Evolutionary conservation across 208 protist species (phyloP).

Genomic region (Leptomonas pyrrhocoris): DNA sequence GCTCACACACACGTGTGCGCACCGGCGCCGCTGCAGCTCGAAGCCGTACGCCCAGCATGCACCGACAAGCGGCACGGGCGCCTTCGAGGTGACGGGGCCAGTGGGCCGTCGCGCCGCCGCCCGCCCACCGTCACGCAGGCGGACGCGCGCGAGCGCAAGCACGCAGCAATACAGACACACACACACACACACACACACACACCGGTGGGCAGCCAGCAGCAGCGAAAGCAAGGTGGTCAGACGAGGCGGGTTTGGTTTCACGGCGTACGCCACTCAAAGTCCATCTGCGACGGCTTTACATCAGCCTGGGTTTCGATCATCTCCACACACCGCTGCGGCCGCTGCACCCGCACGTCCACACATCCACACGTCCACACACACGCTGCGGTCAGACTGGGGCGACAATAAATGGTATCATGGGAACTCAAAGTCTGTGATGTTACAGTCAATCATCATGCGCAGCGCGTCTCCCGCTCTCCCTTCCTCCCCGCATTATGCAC

Average conservation of each 20-base stretch:
- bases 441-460: conserved; percentile 26
- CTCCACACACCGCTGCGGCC: neutral
- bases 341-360: neutral
- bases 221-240: neutral
- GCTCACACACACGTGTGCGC: conserved; percentile 7
- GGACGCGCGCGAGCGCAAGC: neutral
- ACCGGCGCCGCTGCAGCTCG: conserved; percentile 15
- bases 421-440: conserved; percentile 25
- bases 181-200: neutral
- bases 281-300: conserved; percentile 7
- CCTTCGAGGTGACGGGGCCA: conserved; percentile 26
- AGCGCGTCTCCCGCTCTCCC: neutral
- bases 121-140: neutral
- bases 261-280: conserved; percentile 5
- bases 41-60: conserved; percentile 27
- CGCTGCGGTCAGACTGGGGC: conserved; percentile 13
- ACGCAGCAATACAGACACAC: neutral
- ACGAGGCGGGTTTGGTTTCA: conserved; percentile 5
- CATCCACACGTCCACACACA: neutral
- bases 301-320: conserved; percentile 12
- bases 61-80: conserved; percentile 23
- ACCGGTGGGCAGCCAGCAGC: neutral
- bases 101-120: conserved; percentile 10
- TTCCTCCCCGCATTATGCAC: no score
- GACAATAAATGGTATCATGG: conserved; percentile 20